Base-by-base conservation (phyloP, 495 filamentous ascomycete species). In the Daldinia bambusicola region DNA sequence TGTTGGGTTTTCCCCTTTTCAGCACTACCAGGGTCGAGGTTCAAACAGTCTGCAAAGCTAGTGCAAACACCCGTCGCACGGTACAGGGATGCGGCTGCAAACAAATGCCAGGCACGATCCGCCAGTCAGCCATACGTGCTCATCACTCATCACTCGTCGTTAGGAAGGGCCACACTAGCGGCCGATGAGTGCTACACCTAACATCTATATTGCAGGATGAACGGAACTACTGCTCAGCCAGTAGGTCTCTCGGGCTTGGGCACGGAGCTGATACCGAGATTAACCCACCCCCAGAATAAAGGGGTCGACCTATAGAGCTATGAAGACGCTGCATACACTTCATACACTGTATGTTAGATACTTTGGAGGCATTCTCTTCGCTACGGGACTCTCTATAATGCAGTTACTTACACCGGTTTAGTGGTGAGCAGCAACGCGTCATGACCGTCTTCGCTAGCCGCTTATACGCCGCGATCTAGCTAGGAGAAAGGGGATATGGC, bases 1-100 rank as follows among this genome's bases (percentile, higher is more conserved):
- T 62, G 18, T 53, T 48, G n/a, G 41, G 16, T 18, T 26, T 38
- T 64, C 52, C 52, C 64, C 64, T 40, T 64, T 71, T 63, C 36
- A 16, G 52, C 51, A 45, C 51, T 71, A 61, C 66, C 70, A 75
- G 67, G 66, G 77, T 66, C 76, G 79, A 80, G 65, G 80, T 80
- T 80, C 81, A 82, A 83, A 82, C 81, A 82, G 80, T 67, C 75
- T 72, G 66, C 56, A 36, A 63, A 61, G 63, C 81, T 80, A 82
- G 80, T 82, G 80, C 79, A 75, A 69, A 63, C 74, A 76, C 61
- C 81, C 80, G 78, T 36, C 60, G 69, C 63, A 38, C 59, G 66
- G 38, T 63, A 55, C 71, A 77, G 70, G 74, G 74, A 69, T 77
- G 32, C 43, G 38, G 57, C 38, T 64, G 61, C 66, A 75, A 73